Percentiles rank a stretch among this genome's conserved stretches.
Evolutionary conservation across 2,329 filamentous ascomycete species (phyloP).

Genomic region (Neodidymelliopsis sp.): DNA sequence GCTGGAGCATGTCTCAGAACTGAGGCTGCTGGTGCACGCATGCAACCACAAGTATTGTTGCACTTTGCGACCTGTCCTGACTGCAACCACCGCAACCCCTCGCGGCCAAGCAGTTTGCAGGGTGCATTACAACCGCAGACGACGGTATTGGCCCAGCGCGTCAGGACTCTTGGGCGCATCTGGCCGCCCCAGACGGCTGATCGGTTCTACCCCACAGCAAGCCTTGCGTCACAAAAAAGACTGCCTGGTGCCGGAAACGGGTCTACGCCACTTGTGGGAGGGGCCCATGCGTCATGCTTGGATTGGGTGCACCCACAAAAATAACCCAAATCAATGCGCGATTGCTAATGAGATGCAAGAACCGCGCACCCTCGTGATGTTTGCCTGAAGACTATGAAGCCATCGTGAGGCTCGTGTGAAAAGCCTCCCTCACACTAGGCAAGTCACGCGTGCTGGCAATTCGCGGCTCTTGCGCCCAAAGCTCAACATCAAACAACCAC

Average conservation of each 20-base stretch:
- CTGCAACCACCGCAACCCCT: slow-evolving; percentile 5
- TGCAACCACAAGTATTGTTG: slow-evolving; percentile 1
- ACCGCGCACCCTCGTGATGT: slow-evolving; percentile 17
- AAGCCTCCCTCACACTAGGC: too few species aligned
- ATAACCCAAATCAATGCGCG: slow-evolving; percentile 13
- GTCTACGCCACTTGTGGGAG: slow-evolving; percentile 19
- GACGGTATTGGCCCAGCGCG: slow-evolving; percentile 17
- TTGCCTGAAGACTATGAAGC: slow-evolving; percentile 8
- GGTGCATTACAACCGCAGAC: slow-evolving; percentile 13
- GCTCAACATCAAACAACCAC: slow-evolving; percentile 2
- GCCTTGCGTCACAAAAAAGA: slow-evolving; percentile 24
- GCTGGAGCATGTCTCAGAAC: slow-evolving; percentile 16
- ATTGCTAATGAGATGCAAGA: slow-evolving; percentile 19
- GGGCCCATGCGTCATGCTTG: slow-evolving; percentile 27
- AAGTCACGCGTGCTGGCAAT: slow-evolving; percentile 19
- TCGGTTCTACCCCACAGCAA: slow-evolving; percentile 21
- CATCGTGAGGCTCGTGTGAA: background rate
- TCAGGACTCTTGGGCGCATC: slow-evolving; percentile 14
- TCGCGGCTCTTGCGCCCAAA: slow-evolving; percentile 18
- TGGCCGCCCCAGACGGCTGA: slow-evolving; percentile 22
- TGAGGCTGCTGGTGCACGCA: background rate
- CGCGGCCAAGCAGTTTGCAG: slow-evolving; percentile 14
- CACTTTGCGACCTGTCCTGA: slow-evolving; percentile 9
- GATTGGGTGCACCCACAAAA: slow-evolving; percentile 21
- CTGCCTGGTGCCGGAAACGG: slow-evolving; percentile 25